Base-by-base conservation (phyloP, 306 rosid genomes). In the Cucurbita maxima region DNA sequence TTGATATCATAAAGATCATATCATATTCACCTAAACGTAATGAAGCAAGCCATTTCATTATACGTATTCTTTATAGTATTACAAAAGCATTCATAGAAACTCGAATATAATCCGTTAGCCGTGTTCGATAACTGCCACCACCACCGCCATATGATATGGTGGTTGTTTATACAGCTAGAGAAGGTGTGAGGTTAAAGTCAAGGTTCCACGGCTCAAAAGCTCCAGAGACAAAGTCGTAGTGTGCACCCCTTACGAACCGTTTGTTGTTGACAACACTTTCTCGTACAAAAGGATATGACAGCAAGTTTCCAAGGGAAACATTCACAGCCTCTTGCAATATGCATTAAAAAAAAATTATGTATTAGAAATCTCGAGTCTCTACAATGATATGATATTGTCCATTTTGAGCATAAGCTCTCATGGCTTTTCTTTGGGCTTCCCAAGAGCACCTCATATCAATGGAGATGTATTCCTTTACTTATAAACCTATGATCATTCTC, bases 291-390 rank as follows among this genome's bases (percentile, higher is more conserved):
- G 97, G 96, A 74, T 94, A 94, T 14, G 89, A 89, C 86, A 94
- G 12, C 25, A 94, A 75, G 82, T 94, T 94, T 20, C 84, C 93
- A 64, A 91, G 81, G 1, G 99, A 94, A n/a, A 94, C 92, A 77
- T 94, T 94, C 84, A 94, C 99, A 40, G 99, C 92, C 80, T 94
- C 99, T 96, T 94, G 87, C 86, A 81, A 43, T 58, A 4, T 70
- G 19, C 0, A 56, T 1, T 6, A 30, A 30, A 30, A n/a, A n/a
- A n/a, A n/a, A n/a, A n/a, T n/a, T n/a, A n/a, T n/a, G n/a, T n/a
- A n/a, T n/a, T n/a, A n/a, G n/a, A n/a, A n/a, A n/a, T n/a, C n/a
- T n/a, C n/a, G n/a, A n/a, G n/a, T n/a, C n/a, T n/a, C n/a, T n/a
- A n/a, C n/a, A n/a, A n/a, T n/a, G n/a, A n/a, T n/a, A n/a, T n/a